Evolutionary conservation across 176 grass and related monocot species (phyloP).

Genomic region (Carex parvula): DNA sequence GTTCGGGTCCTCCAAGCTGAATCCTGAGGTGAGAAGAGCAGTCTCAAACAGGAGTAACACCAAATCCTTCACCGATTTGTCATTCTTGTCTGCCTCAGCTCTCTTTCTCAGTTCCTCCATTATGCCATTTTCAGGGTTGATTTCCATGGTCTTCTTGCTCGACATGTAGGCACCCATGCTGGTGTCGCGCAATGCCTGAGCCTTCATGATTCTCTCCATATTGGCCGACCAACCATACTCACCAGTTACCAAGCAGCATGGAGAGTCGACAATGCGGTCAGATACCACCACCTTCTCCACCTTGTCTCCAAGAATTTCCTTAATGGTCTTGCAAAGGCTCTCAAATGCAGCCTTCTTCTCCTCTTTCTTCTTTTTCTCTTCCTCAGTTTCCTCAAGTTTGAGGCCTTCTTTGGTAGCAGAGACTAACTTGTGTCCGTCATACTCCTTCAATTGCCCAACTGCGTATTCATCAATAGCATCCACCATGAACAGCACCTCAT

Average conservation of each 20-base stretch:
- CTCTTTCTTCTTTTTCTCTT: conserved; percentile 47
- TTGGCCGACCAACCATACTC: conserved; percentile 59
- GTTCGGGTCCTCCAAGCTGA: conserved; percentile 50
- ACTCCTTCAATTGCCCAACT: conserved; percentile 44
- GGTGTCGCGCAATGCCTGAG: conserved; percentile 37
- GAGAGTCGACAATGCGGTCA: conserved; percentile 39
- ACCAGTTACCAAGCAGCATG: conserved; percentile 45
- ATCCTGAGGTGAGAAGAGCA: conserved; percentile 40
- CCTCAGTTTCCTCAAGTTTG: conserved; percentile 30
- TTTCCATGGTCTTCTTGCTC: conserved; percentile 52
- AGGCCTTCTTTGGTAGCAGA: conserved; percentile 44
- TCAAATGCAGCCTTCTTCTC: conserved; percentile 32
- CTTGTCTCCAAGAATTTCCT: conserved; percentile 40
- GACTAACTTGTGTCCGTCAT: conserved; percentile 40
- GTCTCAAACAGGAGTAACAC: conserved; percentile 46
- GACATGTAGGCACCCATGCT: conserved; percentile 44
- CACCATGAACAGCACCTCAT: conserved; percentile 46
- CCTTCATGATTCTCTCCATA: conserved; percentile 61
- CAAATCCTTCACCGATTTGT: conserved; percentile 54
- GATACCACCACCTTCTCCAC: conserved; percentile 51
- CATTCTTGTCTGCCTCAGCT: conserved; percentile 45
- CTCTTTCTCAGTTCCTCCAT: conserved; percentile 57
- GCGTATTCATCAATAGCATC: conserved; percentile 50
- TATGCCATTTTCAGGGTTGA: conserved; percentile 50
- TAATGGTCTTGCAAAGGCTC: conserved; percentile 47